Percentiles rank a stretch among this genome's conserved stretches.
Evolutionary conservation across 2,329 filamentous ascomycete genomes (phyloP).

Genomic region (Clathrospora elynae): DNA sequence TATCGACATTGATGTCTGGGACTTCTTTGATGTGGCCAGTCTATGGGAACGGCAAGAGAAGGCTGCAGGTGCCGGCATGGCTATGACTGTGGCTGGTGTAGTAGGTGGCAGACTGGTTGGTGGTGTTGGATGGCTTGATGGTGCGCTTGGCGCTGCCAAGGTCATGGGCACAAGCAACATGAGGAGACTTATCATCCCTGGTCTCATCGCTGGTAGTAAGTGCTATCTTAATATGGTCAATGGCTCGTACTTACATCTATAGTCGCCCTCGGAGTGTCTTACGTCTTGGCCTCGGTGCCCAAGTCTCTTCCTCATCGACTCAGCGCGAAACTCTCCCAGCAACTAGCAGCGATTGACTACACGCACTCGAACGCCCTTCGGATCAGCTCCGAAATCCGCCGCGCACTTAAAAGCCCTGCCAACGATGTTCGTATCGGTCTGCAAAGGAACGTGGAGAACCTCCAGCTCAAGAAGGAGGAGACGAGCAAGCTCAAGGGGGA

Average conservation of each 20-base stretch:
- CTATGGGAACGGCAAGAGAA: constrained; percentile 92
- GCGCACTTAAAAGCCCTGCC: constrained; percentile 84
- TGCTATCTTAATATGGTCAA: constrained; percentile 24
- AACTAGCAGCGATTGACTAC: constrained; percentile 85
- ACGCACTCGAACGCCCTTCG: constrained; percentile 85
- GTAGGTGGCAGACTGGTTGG: constrained; percentile 81
- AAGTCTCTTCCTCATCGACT: constrained; percentile 85
- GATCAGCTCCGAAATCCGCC: constrained; percentile 83
- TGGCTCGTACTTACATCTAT: constrained; percentile 16
- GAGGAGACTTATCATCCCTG: constrained; percentile 78
- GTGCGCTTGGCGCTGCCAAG: constrained; percentile 78
- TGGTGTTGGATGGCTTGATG: constrained; percentile 86
- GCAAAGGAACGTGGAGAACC: constrained; percentile 82
- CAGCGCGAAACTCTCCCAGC: constrained; percentile 79
- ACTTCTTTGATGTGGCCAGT: constrained; percentile 88
- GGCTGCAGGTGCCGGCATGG: constrained; percentile 90
- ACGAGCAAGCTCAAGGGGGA: constrained; percentile 80
- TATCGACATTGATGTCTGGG: constrained; percentile 83
- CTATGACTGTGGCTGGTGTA: constrained; percentile 86
- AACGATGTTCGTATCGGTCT: constrained; percentile 84
- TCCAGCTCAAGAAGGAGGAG: constrained; percentile 77
- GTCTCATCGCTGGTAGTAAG: constrained; percentile 78
- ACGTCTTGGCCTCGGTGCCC: constrained; percentile 85
- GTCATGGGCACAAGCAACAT: constrained; percentile 81
- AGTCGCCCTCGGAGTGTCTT: constrained; percentile 77